Evolutionary conservation across 202 grass and related monocot genomes (phyloP), one percentile per base, ranked within the genome.

Genomic region (Setaria viridis): DNA sequence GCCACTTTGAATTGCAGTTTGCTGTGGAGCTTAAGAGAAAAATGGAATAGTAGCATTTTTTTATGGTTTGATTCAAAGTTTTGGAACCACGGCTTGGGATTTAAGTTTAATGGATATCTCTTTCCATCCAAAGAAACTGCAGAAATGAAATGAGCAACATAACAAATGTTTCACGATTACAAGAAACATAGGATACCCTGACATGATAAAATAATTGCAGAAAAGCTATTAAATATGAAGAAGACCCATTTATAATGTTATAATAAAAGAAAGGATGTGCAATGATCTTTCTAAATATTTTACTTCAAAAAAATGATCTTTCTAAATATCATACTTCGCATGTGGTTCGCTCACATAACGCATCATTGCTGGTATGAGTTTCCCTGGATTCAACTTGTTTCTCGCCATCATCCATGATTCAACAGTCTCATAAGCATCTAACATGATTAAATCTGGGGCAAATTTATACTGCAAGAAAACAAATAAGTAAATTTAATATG

Each of bases 301-400:
- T 41, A 41, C 39, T 41, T 41, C 25, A 25, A 41, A 41, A 5
- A 41, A 41, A 41, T 41, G 39, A 41, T 41, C 5, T 41, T 41
- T 41, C 39, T 41, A 42, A 2, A 42, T 58, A 53, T 80, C 81
- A 78, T 99, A 99, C 96, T 99, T 99, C 12, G 91, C 93, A 94
- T 94, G 96, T 82, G 91, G 93, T 96, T 99, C 96, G 69, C 94
- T 99, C 76, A 94, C 87, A 85, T 99, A 99, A 82, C 97, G 93
- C 97, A 96, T 99, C 97, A 99, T 99, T 83, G 97, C 97, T 54
- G 97, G 92, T 85, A 99, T 99, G 72, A 99, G 93, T 82, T 96
- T 99, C 84, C 94, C 93, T 55, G 97, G 97, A 88, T 94, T 96
- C 73, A 99, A 87, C 88, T 92, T 99, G 85, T 83, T 87, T 92